These are phyloP conservation scores for Linnemannia schmuckeri DNA, from an alignment of 192 early-diverging fungal species.

Conservation along the genomic window DNA sequence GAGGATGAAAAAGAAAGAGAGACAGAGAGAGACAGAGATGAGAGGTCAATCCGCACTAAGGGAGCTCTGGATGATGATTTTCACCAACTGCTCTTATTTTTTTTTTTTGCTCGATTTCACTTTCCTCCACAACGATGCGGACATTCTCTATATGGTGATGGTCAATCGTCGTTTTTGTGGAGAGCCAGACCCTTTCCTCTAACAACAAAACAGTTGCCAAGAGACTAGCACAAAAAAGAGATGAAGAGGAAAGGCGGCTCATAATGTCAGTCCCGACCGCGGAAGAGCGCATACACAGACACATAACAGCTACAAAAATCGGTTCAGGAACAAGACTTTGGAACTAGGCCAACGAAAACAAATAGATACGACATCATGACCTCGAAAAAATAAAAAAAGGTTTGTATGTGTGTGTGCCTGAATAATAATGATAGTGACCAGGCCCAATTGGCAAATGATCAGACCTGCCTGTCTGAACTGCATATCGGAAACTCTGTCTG, in stretches of 20 bases:
- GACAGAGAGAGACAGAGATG: neutral
- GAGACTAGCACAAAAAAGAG: neutral
- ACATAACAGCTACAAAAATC: neutral
- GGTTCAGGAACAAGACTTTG: neutral
- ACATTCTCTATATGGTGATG: neutral
- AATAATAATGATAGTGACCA: neutral
- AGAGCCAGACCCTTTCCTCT: neutral
- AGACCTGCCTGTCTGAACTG: neutral
- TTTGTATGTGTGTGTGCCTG: neutral
- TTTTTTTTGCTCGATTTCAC: neutral
- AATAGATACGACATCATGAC: neutral
- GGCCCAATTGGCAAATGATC: slow-evolving; percentile 2
- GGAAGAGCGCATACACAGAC: neutral
- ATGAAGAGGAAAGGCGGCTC: neutral
- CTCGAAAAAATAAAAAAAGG: neutral
- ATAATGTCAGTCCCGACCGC: neutral
- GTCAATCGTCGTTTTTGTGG: neutral
- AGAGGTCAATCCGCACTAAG: neutral
- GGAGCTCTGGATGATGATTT: too few relatives aligned
- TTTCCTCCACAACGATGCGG: neutral
- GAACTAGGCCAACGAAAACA: neutral
- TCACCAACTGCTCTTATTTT: too few relatives aligned
- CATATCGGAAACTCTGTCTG: neutral
- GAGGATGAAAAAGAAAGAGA: too few relatives aligned
- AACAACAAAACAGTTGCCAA: neutral